A percentile compares a stretch with the other conserved stretches of the same genome.
Evolutionary conservation across 306 rosid species (phyloP).

Genomic region (Fragaria iinumae): DNA sequence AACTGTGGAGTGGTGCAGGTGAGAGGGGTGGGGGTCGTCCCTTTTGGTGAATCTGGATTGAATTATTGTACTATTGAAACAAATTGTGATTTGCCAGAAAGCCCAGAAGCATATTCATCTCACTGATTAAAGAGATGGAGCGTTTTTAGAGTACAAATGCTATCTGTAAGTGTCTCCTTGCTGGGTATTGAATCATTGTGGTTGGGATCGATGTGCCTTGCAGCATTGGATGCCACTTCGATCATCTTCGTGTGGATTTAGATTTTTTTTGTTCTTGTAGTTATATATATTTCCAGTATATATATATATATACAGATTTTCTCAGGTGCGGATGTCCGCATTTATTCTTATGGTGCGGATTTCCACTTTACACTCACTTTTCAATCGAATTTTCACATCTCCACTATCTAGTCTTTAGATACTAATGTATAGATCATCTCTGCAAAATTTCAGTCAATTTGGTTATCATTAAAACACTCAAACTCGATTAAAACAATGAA

Average conservation of each 20-base stretch:
- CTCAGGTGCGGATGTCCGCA: too few relatives aligned
- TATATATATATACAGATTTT: too few relatives aligned
- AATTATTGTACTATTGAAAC: conserved; percentile 15
- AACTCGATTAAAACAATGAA: too few relatives aligned
- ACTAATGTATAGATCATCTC: too few relatives aligned
- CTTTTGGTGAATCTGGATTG: conserved; percentile 1
- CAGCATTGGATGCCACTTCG: conserved; percentile 1
- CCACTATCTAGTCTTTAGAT: too few relatives aligned
- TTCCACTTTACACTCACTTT: too few relatives aligned
- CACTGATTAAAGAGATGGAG: background rate
- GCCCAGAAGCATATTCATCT: conserved; percentile 3
- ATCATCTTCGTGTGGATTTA: conserved; percentile 2
- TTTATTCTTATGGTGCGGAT: too few relatives aligned
- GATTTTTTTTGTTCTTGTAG: background rate
- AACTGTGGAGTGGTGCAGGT: conserved; percentile 13
- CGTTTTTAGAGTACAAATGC: background rate
- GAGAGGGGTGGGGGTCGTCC: conserved; percentile 9
- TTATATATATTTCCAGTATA: background rate
- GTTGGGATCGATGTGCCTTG: background rate
- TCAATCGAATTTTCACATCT: too few relatives aligned
- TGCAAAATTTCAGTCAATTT: too few relatives aligned
- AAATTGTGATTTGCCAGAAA: background rate
- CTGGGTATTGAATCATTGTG: background rate
- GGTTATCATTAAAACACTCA: too few relatives aligned
- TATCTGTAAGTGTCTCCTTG: background rate